phyloP scores from a whole-genome alignment of 2,329 filamentous ascomycete species.

The Westerdykella ornata region DNA sequence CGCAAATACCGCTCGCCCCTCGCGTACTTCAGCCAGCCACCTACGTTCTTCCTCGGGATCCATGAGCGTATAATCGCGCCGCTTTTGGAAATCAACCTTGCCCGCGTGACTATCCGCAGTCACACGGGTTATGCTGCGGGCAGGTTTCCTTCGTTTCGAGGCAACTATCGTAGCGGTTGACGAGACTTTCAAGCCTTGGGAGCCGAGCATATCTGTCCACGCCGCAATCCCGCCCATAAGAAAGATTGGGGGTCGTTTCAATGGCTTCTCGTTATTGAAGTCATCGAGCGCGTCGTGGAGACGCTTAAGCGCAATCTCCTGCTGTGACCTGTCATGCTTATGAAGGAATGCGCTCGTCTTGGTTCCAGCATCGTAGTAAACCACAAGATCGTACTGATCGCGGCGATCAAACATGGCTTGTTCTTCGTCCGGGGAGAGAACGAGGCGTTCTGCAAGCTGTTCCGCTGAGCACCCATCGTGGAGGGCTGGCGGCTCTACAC shows the following conservation, averaged over 20 bases:
- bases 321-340: conserved; percentile 39
- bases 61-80: conserved; percentile 61
- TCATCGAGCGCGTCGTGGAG: conserved; percentile 74
- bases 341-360: conserved; percentile 53
- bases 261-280: conserved; percentile 71
- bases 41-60: conserved; percentile 72
- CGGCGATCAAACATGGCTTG: conserved; percentile 64
- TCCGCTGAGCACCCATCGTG: conserved; percentile 61
- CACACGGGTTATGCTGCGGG: conserved; percentile 47
- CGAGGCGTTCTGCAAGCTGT: conserved; percentile 59
- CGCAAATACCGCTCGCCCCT: conserved; percentile 51
- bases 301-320: conserved; percentile 54
- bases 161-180: conserved; percentile 48
- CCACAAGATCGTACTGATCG: conserved; percentile 74
- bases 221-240: conserved; percentile 76
- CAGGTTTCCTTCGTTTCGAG: conserved; percentile 40
- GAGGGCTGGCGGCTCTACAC: conserved; percentile 75
- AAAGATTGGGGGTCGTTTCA: conserved; percentile 68
- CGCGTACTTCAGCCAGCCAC: conserved; percentile 71
- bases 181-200: conserved; percentile 54
- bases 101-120: conserved; percentile 48
- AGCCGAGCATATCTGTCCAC: conserved; percentile 78
- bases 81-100: conserved; percentile 50
- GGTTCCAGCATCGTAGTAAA: conserved; percentile 77
- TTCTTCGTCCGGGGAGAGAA: conserved; percentile 68